Evolutionary conservation across 805 yeast species (phyloP).

Genomic region (Wickerhamiella azymoides): DNA sequence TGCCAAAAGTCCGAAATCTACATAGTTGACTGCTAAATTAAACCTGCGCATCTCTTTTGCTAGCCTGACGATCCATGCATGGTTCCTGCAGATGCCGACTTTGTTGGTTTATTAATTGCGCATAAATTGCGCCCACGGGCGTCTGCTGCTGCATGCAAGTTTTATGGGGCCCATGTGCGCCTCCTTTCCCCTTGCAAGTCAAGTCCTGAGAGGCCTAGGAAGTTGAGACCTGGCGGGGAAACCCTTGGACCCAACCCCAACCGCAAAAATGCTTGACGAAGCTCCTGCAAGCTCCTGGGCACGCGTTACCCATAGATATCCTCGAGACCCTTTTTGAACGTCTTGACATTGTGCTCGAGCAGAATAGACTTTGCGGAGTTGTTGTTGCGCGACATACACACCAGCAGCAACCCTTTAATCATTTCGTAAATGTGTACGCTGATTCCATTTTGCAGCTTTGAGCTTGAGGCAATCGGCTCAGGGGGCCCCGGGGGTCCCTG

Average conservation of each 20-base stretch:
- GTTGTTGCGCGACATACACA: slow-evolving; percentile 67
- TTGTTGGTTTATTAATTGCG: no score
- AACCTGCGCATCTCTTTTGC: no score
- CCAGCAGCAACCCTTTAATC: slow-evolving; percentile 86
- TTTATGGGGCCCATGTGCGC: no score
- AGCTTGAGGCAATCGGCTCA: slow-evolving; percentile 26
- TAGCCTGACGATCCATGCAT: neutral
- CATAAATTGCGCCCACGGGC: no score
- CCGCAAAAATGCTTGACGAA: neutral
- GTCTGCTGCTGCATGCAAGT: no score
- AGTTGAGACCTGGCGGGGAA: no score
- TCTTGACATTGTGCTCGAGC: slow-evolving; percentile 77
- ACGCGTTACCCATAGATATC: slow-evolving; percentile 12
- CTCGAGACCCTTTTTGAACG: slow-evolving; percentile 54
- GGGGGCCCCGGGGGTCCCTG: slow-evolving; percentile 8
- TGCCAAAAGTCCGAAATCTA: no score
- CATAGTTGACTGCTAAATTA: no score
- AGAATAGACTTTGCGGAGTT: slow-evolving; percentile 42
- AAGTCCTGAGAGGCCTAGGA: no score
- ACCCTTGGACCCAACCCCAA: no score
- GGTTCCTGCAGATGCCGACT: neutral
- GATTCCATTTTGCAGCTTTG: slow-evolving; percentile 71
- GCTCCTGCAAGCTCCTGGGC: neutral
- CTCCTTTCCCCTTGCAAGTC: no score
- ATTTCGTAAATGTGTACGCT: slow-evolving; percentile 73